Evolutionary conservation across 441 rosid species (phyloP).

Genomic region (Pelargonium hybrid): DNA sequence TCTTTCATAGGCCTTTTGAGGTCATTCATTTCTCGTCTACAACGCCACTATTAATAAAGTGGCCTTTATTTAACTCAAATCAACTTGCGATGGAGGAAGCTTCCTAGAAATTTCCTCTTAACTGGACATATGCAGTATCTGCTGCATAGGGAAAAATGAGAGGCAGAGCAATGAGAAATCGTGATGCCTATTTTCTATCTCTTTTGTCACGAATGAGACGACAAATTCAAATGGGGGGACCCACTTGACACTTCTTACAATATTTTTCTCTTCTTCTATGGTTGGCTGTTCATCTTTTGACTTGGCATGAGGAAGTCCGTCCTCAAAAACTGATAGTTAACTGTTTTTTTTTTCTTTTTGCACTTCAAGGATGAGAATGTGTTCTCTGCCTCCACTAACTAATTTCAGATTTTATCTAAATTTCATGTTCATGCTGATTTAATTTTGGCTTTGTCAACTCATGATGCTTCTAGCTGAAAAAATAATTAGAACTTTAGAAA

Average conservation of each 20-base stretch:
- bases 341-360: no score
- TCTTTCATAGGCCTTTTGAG: background rate
- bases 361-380: no score
- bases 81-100: conserved; percentile 15
- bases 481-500: no score
- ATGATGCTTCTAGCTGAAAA: no score
- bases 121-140: background rate
- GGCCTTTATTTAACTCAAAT: background rate
- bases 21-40: background rate
- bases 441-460: no score
- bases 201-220: background rate
- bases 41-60: background rate
- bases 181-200: background rate
- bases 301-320: no score
- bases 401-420: no score
- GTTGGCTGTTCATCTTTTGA: background rate
- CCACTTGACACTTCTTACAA: background rate
- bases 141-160: background rate
- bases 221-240: background rate
- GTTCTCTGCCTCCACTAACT: no score
- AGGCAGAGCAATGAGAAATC: background rate
- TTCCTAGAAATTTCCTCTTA: conserved; percentile 29
- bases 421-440: no score
- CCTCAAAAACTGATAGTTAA: no score
- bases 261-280: background rate